Base-by-base conservation (phyloP, 139 green algal species). In the Picochlorum sp. region DNA sequence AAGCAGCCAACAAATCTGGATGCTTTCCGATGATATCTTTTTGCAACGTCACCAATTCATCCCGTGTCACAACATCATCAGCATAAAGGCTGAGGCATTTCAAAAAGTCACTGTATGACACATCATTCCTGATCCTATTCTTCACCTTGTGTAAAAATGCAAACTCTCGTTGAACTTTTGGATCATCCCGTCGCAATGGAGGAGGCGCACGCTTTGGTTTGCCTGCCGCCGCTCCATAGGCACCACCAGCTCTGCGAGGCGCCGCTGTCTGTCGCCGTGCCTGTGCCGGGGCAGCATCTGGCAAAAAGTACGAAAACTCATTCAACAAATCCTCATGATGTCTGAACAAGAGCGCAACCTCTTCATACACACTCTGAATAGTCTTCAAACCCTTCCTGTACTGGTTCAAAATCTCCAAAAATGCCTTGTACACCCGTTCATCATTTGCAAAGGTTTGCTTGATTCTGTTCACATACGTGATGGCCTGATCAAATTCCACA, bases 381-480 rank as follows among this genome's bases (percentile, higher is more conserved):
- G 77, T 92, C 80, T 98, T 98, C 77, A 92, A 83, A 16, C 89
- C 92, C 80, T 98, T 98, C 41, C 94, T 79, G 70, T 98, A 99
- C 85, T 95, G 90, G 84, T 98, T 98, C 18, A 99, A 80, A 58
- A 99, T 98, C 77, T 99, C 94, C 72, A 99, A 67, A 73, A 99
- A 99, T 0, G 85, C 84, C 74, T 98, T 98, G 89, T 99, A 99
- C 26, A 98, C 92, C 5, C 89, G 81, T 78, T 98, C 94, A 49
- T 98, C 85, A 21, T 69, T 76, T 2, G 80, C 62, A 68, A 98
- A 99, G 18, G 92, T 84, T 10, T 79, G 89, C 85, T 97, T 98
- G 74, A 99, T 99, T 63, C 97, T 97, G 81, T 99, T 99, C n/a
- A 99, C 94, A 56, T 99, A 99, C 69, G 83, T 95, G 79, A 99